These are phyloP conservation scores for Grosmannia clavigera DNA, from an alignment of 2,329 filamentous ascomycete genomes.

Conservation along the genomic window DNA sequence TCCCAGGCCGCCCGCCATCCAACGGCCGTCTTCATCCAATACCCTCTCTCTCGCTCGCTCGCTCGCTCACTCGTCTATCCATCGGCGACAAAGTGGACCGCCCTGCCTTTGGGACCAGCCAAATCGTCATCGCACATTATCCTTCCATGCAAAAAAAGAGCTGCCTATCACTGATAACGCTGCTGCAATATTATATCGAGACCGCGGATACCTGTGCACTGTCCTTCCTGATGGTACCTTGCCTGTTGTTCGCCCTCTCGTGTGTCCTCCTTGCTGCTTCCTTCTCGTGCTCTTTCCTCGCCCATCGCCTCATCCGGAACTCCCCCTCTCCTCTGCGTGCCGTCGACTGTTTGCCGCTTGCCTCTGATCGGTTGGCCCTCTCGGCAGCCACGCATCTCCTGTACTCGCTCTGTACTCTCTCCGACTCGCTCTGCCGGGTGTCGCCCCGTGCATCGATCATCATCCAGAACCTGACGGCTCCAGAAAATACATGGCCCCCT, in stretches of 20 bases:
- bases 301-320: neutral
- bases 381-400: neutral
- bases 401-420: neutral
- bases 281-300: neutral
- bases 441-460: neutral
- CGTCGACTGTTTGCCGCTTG: neutral
- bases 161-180: slow-evolving; percentile 2
- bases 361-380: neutral
- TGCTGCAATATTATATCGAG: neutral
- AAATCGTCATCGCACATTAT: neutral
- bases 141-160: neutral
- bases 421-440: neutral
- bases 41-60: neutral
- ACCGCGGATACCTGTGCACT: neutral
- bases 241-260: neutral
- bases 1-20: neutral
- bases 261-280: neutral
- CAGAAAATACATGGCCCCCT: neutral
- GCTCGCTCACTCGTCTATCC: neutral
- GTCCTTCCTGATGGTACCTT: neutral
- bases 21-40: neutral
- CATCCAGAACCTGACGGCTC: slow-evolving; percentile 1
- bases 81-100: neutral
- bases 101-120: neutral
- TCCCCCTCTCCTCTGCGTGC: neutral